Base-by-base conservation (phyloP, 495 filamentous ascomycete species). In the Emericellopsis terricola region DNA sequence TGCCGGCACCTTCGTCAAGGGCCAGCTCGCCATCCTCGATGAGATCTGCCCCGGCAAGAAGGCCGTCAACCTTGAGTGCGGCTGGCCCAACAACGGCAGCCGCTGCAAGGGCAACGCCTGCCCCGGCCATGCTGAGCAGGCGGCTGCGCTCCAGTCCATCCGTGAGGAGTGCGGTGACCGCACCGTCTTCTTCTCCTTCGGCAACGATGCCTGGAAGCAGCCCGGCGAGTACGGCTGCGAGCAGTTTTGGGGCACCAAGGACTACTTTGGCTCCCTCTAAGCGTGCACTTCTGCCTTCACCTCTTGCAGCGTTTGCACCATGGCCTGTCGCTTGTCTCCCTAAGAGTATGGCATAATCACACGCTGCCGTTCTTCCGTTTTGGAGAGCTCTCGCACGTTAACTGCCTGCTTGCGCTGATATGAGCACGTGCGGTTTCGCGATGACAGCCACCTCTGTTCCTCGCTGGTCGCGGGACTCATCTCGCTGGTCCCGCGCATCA, bases 1-100 rank as follows among this genome's bases (percentile, higher is more conserved):
- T 29, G 87, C 86, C 30, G 87, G 87, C 52, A 45, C 51, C 24
- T 93, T 93, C 55, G 75, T 81, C 38, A 49, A 55, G 28, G 36
- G 51, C 39, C 72, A 91, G 64, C 65, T 87, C 36, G 52, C 62
- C 9, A 50, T 75, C 42, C 69, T 89, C 31, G 64, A 73, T 44
- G 46, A 44, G 1, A 51, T 75, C 38, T 96, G 87, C 65, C 36
- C 52, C 18, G 65, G 64, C 49, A 73, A 73, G 63, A 46, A 57
- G 15, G 78, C 68, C 36, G 66, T 78, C 54, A 78, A 85, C 60
- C 62, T 92, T 36, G 87, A 96, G 73, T 80, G 78, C 23, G 87
- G 87, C 47, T 96, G 87, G 87, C 87, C 87, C 43, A n/a, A n/a
- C n/a, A 76, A 55, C 28, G 40, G 46, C 10, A 85, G 87, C 48